Evolutionary conservation across 1,139 yeast genomes (phyloP).

Genomic region (Taiozyma sp.): DNA sequence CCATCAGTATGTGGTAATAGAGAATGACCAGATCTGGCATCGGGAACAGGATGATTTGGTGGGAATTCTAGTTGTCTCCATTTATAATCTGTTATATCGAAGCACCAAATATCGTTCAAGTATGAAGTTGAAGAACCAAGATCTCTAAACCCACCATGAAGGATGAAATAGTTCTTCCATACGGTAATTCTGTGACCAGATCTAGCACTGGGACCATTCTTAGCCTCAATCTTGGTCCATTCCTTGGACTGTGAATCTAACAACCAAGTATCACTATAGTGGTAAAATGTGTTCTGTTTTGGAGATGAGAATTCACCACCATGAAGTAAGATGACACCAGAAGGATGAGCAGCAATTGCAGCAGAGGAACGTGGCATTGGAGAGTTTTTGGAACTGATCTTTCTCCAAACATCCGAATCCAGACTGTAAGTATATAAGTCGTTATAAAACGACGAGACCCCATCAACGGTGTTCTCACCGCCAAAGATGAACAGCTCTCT

Average conservation of each 20-base stretch:
- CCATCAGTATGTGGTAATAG: conserved; percentile 81
- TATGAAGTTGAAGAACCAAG: conserved; percentile 81
- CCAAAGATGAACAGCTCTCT: conserved; percentile 83
- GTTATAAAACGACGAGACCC: conserved; percentile 69
- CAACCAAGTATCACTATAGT: conserved; percentile 95
- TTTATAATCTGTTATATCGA: conserved; percentile 83
- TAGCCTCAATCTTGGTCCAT: conserved; percentile 83
- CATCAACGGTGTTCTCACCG: conserved; percentile 61
- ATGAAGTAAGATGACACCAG: conserved; percentile 78
- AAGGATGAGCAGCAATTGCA: conserved; percentile 90
- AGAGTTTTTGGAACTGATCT: conserved; percentile 72
- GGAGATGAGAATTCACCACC: conserved; percentile 99
- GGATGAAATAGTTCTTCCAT: conserved; percentile 85
- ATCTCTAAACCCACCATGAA: conserved; percentile 94
- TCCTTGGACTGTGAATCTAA: conserved; percentile 80
- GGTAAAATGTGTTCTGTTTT: conserved; percentile 92
- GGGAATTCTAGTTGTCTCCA: conserved; percentile 93
- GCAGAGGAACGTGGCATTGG: conserved; percentile 95
- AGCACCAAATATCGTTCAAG: conserved; percentile 84
- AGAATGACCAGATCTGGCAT: conserved; percentile 92
- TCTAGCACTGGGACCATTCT: conserved; percentile 76
- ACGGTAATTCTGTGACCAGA: conserved; percentile 89
- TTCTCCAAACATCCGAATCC: conserved; percentile 81
- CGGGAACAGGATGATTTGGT: conserved; percentile 75
- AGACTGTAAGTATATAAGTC: conserved; percentile 72